Conservation (phyloP, 306 rosid genomes). For the Cucumis melo region DNA sequence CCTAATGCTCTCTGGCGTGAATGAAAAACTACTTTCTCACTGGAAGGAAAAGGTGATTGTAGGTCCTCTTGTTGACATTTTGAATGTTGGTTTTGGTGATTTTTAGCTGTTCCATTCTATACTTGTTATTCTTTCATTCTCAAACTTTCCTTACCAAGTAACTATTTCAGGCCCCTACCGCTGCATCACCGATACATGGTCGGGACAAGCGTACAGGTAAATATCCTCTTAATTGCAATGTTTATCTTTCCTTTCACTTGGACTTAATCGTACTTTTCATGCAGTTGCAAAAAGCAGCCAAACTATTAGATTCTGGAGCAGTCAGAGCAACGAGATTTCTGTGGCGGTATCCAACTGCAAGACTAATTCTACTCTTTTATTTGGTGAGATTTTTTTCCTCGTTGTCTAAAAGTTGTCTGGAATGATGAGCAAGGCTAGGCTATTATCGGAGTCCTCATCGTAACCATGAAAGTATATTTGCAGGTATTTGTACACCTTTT, state of each 20-base stretch:
- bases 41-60: too few species aligned
- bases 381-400: constrained; percentile 38
- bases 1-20: too few species aligned
- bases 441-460: not conserved
- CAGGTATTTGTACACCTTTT: constrained; percentile 97
- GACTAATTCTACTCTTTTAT: constrained; percentile 63
- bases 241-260: constrained; percentile 3
- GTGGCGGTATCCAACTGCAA: constrained; percentile 92
- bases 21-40: too few species aligned
- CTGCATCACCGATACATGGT: constrained; percentile 85
- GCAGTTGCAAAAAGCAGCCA: constrained; percentile 91
- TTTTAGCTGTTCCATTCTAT: not conserved
- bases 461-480: constrained; percentile 21
- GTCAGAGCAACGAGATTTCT: constrained; percentile 97
- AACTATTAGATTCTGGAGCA: constrained; percentile 82
- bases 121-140: not conserved
- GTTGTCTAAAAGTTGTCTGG: not conserved
- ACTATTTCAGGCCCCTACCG: constrained; percentile 70
- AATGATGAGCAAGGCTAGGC: constrained; percentile 6
- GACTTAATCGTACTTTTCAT: constrained; percentile 9
- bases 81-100: too few species aligned
- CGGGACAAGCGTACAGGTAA: constrained; percentile 80
- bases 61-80: too few species aligned
- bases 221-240: constrained; percentile 7
- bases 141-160: constrained; percentile 4